Evolutionary conservation across 129 eudicot genomes (phyloP), one percentile per base, ranked within the genome.

Genomic region (Chrysanthemum seticuspe): DNA sequence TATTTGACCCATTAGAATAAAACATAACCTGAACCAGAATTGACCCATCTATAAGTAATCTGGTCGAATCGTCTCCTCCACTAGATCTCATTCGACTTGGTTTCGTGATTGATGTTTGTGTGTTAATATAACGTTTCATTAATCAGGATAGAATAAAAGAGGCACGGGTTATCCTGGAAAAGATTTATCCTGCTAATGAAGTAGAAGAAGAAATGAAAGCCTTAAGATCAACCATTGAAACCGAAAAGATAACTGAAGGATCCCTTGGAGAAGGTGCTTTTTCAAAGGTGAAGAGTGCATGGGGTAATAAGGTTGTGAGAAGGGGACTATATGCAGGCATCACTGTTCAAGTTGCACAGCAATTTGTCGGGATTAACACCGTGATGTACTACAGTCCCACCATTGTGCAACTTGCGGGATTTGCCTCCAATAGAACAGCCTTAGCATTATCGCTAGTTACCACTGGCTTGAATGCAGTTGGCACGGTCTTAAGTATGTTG

Each of bases 261-360:
- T 81, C 81, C 3, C n/a, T 74, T 0, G 86, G 90, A 12, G 75
- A 83, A 6, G 75, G 71, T 6, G 48, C 81, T 2, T 34, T 78
- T 16, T 57, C 85, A 9, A 80, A 83, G 29, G 13, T 88, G 16
- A 80, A 83, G 54, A 80, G 77, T 15, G 81, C 85, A 13, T 83
- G 83, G 81, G 58, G 75, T 13, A 88, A 88, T 71, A 72, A 57
- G 13, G 65, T 85, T 8, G 75, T 88, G 53, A 82, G 96, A 57
- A 79, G 89, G 51, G 96, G 91, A 18, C 85, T 89, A 14, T 83
- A 79, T 36, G 96, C 96, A 3, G 96, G 91, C 8, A 55, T 89
- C 50, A 81, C 91, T 0, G 89, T 89, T 27, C 96, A 88, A 74
- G 91, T 88, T 3, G 85, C 91, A 64, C 95, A 88, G 59, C 95